Percentiles rank a stretch among this genome's conserved stretches.
phyloP scores from a whole-genome alignment of 352 stramenopile species.

The Phytophthora fragariaefolia region DNA sequence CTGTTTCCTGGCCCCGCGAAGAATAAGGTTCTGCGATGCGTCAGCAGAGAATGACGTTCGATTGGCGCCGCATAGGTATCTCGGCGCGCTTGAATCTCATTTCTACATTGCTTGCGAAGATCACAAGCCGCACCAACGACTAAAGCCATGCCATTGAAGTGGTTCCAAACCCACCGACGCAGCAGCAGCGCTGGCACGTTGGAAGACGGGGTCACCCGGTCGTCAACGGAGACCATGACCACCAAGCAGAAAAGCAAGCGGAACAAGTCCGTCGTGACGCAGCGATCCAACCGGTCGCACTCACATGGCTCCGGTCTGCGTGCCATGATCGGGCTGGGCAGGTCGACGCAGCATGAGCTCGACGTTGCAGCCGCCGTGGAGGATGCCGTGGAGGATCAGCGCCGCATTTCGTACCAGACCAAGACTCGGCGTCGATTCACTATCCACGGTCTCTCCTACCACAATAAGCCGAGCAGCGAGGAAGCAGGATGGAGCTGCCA shows the following conservation, averaged over 20 bases:
- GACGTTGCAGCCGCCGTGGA: slow-evolving; percentile 13
- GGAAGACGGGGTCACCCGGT: slow-evolving; percentile 14
- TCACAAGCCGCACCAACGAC: slow-evolving; percentile 18
- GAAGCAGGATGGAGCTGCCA: slow-evolving; percentile 21
- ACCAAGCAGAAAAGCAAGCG: slow-evolving; percentile 29
- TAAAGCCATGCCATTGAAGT: slow-evolving; percentile 34
- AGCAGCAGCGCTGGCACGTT: slow-evolving; percentile 8
- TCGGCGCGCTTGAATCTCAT: slow-evolving; percentile 5
- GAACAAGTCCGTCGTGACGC: neutral
- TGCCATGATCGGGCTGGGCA: slow-evolving; percentile 15
- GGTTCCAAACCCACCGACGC: slow-evolving; percentile 30
- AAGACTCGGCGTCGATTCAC: slow-evolving; percentile 38
- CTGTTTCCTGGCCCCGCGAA: slow-evolving; percentile 19
- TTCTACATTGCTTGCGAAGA: slow-evolving; percentile 18
- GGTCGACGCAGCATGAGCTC: slow-evolving; percentile 16
- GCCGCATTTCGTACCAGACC: slow-evolving; percentile 30
- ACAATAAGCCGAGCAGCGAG: slow-evolving; percentile 17
- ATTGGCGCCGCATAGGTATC: slow-evolving; percentile 20
- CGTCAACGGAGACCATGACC: slow-evolving; percentile 4
- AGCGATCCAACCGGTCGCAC: slow-evolving; percentile 19
- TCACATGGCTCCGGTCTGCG: slow-evolving; percentile 28
- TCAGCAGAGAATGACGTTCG: slow-evolving; percentile 19
- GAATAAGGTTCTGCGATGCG: slow-evolving; percentile 31
- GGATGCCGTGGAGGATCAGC: slow-evolving; percentile 27
- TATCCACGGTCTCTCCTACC: slow-evolving; percentile 33